Conservation (phyloP, 2,329 filamentous ascomycete species). For the Hymenoscyphus repandus region DNA sequence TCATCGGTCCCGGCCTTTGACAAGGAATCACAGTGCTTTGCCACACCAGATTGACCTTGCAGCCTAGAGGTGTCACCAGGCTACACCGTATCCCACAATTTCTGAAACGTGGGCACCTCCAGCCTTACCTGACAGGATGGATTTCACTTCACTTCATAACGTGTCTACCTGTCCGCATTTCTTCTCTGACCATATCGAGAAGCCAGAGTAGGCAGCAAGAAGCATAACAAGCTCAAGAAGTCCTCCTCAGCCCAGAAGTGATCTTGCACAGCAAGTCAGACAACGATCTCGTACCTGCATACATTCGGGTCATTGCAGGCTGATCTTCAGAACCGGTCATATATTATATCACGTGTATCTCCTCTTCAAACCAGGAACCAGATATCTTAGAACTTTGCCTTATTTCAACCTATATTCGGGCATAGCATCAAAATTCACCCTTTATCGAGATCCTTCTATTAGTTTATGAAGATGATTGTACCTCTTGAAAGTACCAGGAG, state of each 20-base stretch:
- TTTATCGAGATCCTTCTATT: no score
- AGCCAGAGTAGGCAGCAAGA: slow-evolving; percentile 5
- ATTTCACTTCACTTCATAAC: not conserved
- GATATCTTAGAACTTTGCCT: not conserved
- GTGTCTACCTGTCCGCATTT: not conserved
- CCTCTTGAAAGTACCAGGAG: no score
- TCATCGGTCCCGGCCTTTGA: no score
- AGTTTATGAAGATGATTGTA: no score
- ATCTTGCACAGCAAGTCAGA: not conserved
- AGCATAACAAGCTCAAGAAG: not conserved
- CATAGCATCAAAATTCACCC: no score
- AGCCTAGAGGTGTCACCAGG: slow-evolving; percentile 7
- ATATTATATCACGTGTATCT: slow-evolving; percentile 7
- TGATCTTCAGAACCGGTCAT: not conserved
- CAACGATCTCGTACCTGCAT: slow-evolving; percentile 14
- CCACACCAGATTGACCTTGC: not conserved
- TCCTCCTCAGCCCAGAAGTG: not conserved
- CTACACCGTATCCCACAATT: slow-evolving; percentile 4
- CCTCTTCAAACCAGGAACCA: no score
- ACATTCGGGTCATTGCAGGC: not conserved
- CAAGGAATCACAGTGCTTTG: not conserved
- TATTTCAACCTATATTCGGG: not conserved
- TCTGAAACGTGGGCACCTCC: slow-evolving; percentile 4
- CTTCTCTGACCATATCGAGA: not conserved
- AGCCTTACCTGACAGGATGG: not conserved